Conservation (phyloP, 345 rosid species). For the Gossypioides kirkii region DNA sequence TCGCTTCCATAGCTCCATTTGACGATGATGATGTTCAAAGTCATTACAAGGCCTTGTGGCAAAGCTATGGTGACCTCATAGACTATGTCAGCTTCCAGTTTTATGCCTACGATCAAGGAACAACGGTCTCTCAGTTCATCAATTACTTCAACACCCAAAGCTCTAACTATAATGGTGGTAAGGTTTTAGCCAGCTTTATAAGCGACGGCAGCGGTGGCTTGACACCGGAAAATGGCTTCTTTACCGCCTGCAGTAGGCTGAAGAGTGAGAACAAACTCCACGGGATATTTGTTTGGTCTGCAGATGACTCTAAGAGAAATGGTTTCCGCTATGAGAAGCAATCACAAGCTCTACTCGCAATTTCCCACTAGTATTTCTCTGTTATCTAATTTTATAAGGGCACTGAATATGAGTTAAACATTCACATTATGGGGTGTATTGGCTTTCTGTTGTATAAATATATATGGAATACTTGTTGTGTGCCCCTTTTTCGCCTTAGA, state of each 20-base stretch:
- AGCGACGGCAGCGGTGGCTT: slow-evolving; percentile 35
- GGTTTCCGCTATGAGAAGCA: slow-evolving; percentile 32
- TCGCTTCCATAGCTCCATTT: slow-evolving; percentile 45
- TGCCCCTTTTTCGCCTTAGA: neutral
- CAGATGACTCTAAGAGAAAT: slow-evolving; percentile 32
- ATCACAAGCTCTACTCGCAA: slow-evolving; percentile 33
- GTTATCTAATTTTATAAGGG: neutral
- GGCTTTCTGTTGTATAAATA: neutral
- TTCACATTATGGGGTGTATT: neutral
- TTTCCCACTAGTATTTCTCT: slow-evolving; percentile 17
- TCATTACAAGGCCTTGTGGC: slow-evolving; percentile 42
- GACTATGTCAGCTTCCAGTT: slow-evolving; percentile 54
- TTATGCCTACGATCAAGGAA: slow-evolving; percentile 31
- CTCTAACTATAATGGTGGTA: slow-evolving; percentile 28
- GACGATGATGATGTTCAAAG: slow-evolving; percentile 35
- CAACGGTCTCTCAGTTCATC: slow-evolving; percentile 27
- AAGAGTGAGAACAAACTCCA: slow-evolving; percentile 27
- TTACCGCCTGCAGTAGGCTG: slow-evolving; percentile 32
- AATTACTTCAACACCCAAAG: slow-evolving; percentile 32
- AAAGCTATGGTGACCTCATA: slow-evolving; percentile 29
- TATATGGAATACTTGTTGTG: neutral
- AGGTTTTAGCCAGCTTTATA: slow-evolving; percentile 28
- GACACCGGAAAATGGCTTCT: slow-evolving; percentile 31
- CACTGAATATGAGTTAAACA: neutral
- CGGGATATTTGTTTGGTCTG: slow-evolving; percentile 41